phyloP scores from a whole-genome alignment of 2,329 filamentous ascomycete species.

The Pyrenophora graminea region DNA sequence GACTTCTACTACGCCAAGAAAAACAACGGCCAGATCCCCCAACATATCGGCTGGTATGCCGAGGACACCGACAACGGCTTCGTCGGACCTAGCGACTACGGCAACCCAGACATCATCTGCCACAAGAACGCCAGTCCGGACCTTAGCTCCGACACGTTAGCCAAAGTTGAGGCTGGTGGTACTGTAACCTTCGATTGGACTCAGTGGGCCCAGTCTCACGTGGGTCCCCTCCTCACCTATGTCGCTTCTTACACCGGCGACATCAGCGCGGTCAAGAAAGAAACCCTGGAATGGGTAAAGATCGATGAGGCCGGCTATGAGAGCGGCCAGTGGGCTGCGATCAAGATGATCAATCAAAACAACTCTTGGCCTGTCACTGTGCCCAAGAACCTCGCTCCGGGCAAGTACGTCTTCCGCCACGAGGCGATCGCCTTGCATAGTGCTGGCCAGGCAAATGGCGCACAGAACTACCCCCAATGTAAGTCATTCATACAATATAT shows the following conservation, averaged over 20 bases:
- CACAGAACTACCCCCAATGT: conserved; percentile 59
- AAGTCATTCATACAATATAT: background rate
- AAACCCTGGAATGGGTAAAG: conserved; percentile 46
- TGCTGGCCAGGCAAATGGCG: conserved; percentile 51
- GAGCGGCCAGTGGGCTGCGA: conserved; percentile 42
- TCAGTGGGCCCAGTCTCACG: conserved; percentile 43
- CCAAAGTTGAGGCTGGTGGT: conserved; percentile 64
- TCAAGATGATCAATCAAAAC: conserved; percentile 52
- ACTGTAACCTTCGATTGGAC: conserved; percentile 61
- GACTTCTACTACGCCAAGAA: conserved; percentile 47
- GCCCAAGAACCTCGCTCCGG: conserved; percentile 50
- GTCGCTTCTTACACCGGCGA: conserved; percentile 42
- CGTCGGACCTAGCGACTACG: conserved; percentile 36
- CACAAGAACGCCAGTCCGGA: conserved; percentile 60
- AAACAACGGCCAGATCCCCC: conserved; percentile 32
- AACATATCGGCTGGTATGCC: conserved; percentile 52
- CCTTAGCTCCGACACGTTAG: conserved; percentile 46
- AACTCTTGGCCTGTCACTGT: conserved; percentile 54
- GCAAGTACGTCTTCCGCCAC: conserved; percentile 61
- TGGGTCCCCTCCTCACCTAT: conserved; percentile 48
- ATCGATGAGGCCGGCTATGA: conserved; percentile 41
- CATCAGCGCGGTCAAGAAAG: conserved; percentile 41
- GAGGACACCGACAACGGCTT: conserved; percentile 47
- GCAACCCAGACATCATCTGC: conserved; percentile 59
- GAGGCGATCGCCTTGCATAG: conserved; percentile 59